Percentiles rank a stretch among this genome's conserved stretches.
These are phyloP conservation scores for Thecaphora frezii DNA, from an alignment of 1,284 basidiomycete species.

Conservation along the genomic window DNA sequence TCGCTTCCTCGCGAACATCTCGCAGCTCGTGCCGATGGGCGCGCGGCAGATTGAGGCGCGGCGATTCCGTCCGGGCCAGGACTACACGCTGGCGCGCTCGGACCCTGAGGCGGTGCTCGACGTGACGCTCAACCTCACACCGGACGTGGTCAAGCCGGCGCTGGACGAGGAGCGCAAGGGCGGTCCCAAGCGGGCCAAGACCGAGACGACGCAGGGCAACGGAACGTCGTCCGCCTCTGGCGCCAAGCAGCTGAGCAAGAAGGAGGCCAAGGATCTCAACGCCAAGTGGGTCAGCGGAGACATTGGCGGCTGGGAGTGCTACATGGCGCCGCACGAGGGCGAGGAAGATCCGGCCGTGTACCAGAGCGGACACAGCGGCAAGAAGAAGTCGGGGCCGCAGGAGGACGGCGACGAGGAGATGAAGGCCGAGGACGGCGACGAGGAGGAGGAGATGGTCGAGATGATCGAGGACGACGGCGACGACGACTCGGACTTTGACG, in stretches of 20 bases:
- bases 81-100: slow-evolving; percentile 91
- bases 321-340: slow-evolving; percentile 89
- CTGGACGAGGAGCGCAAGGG: slow-evolving; percentile 39
- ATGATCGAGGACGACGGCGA: slow-evolving; percentile 59
- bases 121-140: slow-evolving; percentile 85
- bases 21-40: slow-evolving; percentile 73
- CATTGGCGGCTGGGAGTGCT: slow-evolving; percentile 96
- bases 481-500: slow-evolving; percentile 70
- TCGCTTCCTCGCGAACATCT: slow-evolving; percentile 81
- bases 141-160: slow-evolving; percentile 62
- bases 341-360: slow-evolving; percentile 81
- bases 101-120: slow-evolving; percentile 78
- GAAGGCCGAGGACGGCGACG: slow-evolving; percentile 56
- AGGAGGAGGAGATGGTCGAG: slow-evolving; percentile 57
- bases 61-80: slow-evolving; percentile 86
- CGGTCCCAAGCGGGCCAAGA: slow-evolving; percentile 54
- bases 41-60: slow-evolving; percentile 72
- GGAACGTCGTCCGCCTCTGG: slow-evolving; percentile 2
- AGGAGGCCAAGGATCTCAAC: slow-evolving; percentile 50
- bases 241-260: slow-evolving; percentile 27
- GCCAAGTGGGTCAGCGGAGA: slow-evolving; percentile 71
- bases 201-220: slow-evolving; percentile 44
- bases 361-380: slow-evolving; percentile 63
- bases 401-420: slow-evolving; percentile 30
- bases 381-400: slow-evolving; percentile 25